Conservation (phyloP, 2,329 filamentous ascomycete genomes). For the Venturia oleaginea region DNA sequence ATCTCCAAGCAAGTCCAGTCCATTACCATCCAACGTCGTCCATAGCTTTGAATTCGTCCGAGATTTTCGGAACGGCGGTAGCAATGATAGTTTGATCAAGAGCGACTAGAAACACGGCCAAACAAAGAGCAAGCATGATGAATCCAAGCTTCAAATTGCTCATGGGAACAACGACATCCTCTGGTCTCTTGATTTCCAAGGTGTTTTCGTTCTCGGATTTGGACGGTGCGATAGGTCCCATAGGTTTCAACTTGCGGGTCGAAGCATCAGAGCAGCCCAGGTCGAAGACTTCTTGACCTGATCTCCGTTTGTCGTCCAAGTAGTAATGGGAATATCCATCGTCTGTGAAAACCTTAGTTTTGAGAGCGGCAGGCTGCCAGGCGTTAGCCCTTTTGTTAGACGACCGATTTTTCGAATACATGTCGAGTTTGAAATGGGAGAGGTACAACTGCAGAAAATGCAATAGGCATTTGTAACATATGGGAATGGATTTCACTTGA, state of each 20-base stretch:
- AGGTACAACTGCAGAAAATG: neutral
- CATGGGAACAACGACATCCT: neutral
- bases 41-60: constrained; percentile 17
- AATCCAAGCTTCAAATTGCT: neutral
- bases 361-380: neutral
- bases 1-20: no score
- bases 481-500: neutral
- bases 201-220: neutral
- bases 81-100: constrained; percentile 25
- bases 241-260: constrained; percentile 15
- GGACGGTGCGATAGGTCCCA: neutral
- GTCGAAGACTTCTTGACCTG: neutral
- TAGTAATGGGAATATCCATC: neutral
- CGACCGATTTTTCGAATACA: neutral
- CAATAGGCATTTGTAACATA: neutral
- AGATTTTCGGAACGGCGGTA: constrained; percentile 22
- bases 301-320: neutral
- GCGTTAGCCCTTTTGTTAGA: neutral
- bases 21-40: constrained; percentile 29
- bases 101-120: constrained; percentile 14
- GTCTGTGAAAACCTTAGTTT: neutral
- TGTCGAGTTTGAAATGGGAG: neutral
- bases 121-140: constrained; percentile 11
- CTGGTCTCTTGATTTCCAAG: neutral
- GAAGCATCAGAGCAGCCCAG: neutral